A percentile compares a stretch with the other conserved stretches of the same genome.
phyloP scores from a whole-genome alignment of 352 stramenopile species.

The Paralagenidium karlingii region DNA sequence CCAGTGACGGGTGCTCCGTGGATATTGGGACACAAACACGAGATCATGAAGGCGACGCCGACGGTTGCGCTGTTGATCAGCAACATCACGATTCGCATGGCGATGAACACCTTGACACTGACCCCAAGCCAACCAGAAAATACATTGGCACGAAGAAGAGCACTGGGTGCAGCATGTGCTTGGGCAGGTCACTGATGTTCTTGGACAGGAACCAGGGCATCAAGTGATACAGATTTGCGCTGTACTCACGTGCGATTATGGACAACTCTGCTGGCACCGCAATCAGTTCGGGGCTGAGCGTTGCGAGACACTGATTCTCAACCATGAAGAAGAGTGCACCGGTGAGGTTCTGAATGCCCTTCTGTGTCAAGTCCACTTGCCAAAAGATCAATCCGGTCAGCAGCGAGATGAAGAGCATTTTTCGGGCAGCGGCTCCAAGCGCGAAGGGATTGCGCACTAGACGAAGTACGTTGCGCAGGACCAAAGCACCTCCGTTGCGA shows the following conservation, averaged over 20 bases:
- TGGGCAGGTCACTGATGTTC: slow-evolving; percentile 27
- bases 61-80: slow-evolving; percentile 19
- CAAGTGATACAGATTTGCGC: slow-evolving; percentile 16
- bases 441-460: slow-evolving; percentile 16
- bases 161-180: slow-evolving; percentile 28
- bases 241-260: slow-evolving; percentile 28
- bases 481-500: slow-evolving; percentile 42
- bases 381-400: slow-evolving; percentile 31
- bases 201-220: slow-evolving; percentile 33
- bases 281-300: slow-evolving; percentile 17
- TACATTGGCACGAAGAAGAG: slow-evolving; percentile 21
- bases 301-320: slow-evolving; percentile 28
- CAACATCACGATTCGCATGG: slow-evolving; percentile 21
- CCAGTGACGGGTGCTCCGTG: slow-evolving; percentile 22
- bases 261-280: slow-evolving; percentile 25
- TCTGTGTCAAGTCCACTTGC: slow-evolving; percentile 21
- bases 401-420: slow-evolving; percentile 22
- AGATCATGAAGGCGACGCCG: slow-evolving; percentile 28
- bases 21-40: slow-evolving; percentile 12
- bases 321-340: slow-evolving; percentile 35
- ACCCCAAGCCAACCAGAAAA: slow-evolving; percentile 25
- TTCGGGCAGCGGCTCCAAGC: slow-evolving; percentile 12
- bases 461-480: slow-evolving; percentile 25
- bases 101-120: slow-evolving; percentile 17
- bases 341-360: slow-evolving; percentile 25